phyloP scores from a whole-genome alignment of 768 basidiomycete genomes.

The Calocera viscosa region DNA sequence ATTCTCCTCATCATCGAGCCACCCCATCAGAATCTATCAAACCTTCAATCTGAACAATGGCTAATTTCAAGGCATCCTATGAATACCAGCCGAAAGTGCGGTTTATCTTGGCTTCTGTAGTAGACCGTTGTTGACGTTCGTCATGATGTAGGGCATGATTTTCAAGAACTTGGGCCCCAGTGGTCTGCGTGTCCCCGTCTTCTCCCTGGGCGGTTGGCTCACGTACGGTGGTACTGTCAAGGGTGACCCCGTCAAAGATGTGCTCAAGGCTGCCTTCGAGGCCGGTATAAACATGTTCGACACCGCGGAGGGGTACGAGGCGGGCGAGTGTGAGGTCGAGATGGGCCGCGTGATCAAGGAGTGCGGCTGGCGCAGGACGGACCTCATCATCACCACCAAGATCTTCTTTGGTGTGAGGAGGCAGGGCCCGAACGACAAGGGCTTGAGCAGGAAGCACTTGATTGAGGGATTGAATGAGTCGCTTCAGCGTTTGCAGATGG shows the following conservation, averaged over 20 bases:
- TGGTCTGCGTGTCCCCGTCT: conserved; percentile 52
- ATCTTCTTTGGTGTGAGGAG: conserved; percentile 58
- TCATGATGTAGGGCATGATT: conserved; percentile 17
- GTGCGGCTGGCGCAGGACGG: conserved; percentile 50
- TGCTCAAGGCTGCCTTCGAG: conserved; percentile 66
- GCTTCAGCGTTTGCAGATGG: conserved; percentile 54
- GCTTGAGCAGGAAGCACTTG: conserved; percentile 23
- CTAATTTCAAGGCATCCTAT: background rate
- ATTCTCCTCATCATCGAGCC: background rate
- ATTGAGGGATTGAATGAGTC: conserved; percentile 61
- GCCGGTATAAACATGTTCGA: conserved; percentile 67
- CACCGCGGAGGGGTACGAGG: conserved; percentile 51
- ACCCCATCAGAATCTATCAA: background rate
- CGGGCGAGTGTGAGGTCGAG: conserved; percentile 58
- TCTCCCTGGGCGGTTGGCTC: conserved; percentile 57
- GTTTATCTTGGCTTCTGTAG: background rate
- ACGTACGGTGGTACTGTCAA: conserved; percentile 51
- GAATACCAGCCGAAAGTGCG: conserved; percentile 1
- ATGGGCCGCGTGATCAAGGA: conserved; percentile 75
- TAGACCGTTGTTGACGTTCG: background rate
- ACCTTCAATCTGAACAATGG: background rate
- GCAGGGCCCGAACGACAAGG: conserved; percentile 41
- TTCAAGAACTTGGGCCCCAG: conserved; percentile 43
- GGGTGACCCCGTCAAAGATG: conserved; percentile 65
- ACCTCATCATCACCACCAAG: conserved; percentile 66